Evolutionary conservation across 2,329 filamentous ascomycete genomes (phyloP).

Genomic region (Colletotrichum sp.): DNA sequence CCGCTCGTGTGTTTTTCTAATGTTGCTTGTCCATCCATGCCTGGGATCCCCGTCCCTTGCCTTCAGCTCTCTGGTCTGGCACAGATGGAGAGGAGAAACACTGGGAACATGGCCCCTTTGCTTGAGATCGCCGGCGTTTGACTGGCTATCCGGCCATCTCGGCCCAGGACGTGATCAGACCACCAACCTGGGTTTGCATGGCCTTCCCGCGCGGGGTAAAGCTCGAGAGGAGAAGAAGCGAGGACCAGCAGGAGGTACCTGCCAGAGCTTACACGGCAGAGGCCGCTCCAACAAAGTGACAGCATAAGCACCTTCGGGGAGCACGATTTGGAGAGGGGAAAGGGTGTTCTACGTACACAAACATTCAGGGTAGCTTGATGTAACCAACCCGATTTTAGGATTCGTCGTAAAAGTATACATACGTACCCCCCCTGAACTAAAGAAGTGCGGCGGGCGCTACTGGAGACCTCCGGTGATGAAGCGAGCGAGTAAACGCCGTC

Average conservation of each 20-base stretch:
- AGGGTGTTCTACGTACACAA: neutral
- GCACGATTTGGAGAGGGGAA: neutral
- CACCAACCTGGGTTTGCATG: neutral
- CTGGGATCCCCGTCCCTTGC: neutral
- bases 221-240: neutral
- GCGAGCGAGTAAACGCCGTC: conserved; percentile 7
- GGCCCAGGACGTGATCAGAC: conserved; percentile 10
- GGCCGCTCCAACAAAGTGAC: neutral
- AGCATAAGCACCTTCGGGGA: neutral
- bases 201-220: conserved; percentile 11
- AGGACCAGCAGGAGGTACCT: neutral
- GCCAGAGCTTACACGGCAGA: neutral
- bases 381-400: neutral
- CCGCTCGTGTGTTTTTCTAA: neutral
- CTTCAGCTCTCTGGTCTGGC: neutral
- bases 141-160: conserved; percentile 6
- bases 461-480: neutral
- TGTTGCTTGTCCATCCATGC: neutral
- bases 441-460: neutral
- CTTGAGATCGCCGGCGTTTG: conserved; percentile 11
- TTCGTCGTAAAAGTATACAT: neutral
- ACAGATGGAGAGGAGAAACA: neutral
- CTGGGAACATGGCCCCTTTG: neutral
- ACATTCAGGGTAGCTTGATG: neutral
- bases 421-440: neutral